A percentile compares a stretch with the other conserved stretches of the same genome.
These are phyloP conservation scores for Rubroboletus satanas DNA, from an alignment of 768 basidiomycete species.

Conservation along the genomic window DNA sequence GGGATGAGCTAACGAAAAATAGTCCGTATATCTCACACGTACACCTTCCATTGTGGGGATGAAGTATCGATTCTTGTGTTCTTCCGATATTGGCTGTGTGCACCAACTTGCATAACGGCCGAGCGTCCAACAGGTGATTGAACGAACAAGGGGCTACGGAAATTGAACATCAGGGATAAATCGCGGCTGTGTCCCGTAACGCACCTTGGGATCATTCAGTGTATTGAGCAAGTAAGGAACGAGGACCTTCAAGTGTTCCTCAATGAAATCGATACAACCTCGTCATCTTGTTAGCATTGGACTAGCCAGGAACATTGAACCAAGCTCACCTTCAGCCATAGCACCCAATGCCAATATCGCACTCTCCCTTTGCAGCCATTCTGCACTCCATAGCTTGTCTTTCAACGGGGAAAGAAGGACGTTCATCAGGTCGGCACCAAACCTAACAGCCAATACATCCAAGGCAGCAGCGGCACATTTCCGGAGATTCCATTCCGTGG, in stretches of 20 bases:
- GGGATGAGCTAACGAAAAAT: not conserved
- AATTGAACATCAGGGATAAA: constrained; percentile 1
- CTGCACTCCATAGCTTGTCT: constrained; percentile 86
- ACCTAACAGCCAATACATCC: constrained; percentile 93
- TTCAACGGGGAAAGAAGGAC: constrained; percentile 87
- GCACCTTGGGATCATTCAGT: constrained; percentile 86
- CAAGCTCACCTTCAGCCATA: constrained; percentile 87
- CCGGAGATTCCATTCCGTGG: constrained; percentile 97
- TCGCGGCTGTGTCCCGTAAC: constrained; percentile 8
- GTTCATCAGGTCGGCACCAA: constrained; percentile 83
- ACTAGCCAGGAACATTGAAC: not conserved
- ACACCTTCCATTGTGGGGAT: constrained; percentile 99
- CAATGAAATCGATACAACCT: constrained; percentile 97
- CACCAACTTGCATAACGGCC: constrained; percentile 98
- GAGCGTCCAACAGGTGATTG: constrained; percentile 99
- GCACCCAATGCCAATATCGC: constrained; percentile 95
- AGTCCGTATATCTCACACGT: constrained; percentile 32
- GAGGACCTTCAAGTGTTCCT: constrained; percentile 90
- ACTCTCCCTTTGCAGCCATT: constrained; percentile 94
- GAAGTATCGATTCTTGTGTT: constrained; percentile 87
- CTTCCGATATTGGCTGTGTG: constrained; percentile 76
- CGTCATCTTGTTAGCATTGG: constrained; percentile 9
- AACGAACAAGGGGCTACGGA: constrained; percentile 86
- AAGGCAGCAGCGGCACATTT: constrained; percentile 98
- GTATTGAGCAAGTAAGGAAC: constrained; percentile 91